Evolutionary conservation across 257 asterid genomes (phyloP), one percentile per base, ranked within the genome.

Genomic region (Handroanthus guayacan): DNA sequence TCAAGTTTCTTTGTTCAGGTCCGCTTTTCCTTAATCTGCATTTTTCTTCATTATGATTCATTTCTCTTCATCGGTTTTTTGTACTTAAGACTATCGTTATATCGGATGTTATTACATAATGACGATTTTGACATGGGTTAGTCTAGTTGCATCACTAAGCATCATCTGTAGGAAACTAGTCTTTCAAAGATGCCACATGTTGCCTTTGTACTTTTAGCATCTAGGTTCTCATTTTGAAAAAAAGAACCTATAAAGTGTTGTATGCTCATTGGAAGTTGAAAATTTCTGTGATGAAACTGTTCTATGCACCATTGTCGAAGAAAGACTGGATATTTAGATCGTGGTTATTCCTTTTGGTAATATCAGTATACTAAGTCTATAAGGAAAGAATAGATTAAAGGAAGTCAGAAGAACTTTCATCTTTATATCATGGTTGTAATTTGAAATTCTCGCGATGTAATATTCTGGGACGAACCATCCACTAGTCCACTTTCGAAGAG

Each of bases 1-100:
- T 87, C 99, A 95, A 81, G 99, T 95, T 65, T 93, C 99, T 44
- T 69, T 95, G 54, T 95, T 95, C 74, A 85, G 98, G 99, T 94
- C 57, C 16, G 50, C 67, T 37, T 50, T 69, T 31, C 18, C 5
- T 18, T 13, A 45, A 57, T 9, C 31, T 34, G 16, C 69, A n/a
- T 38, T 41, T 41, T 54, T 43, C 58, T 38, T 75, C 62, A 58
- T 71, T 14, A 68, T 9, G 25, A 62, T 69, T 41, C 4, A 34
- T 16, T 8, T 11, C 18, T 78, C 36, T 41, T 54, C 34, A 17
- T 37, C 48, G 31, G 1, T 65, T 60, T 62, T 56, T 6, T 4
- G 60, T 47, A 44, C 50, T 66, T 13, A 16, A 16, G 16, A 69
- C 14, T 20, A 34, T 36, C 39, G 55, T 50, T n/a, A 5, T 47